Evolutionary conservation across 352 stramenopile genomes (phyloP).

Genomic region (Phytophthora melonis): DNA sequence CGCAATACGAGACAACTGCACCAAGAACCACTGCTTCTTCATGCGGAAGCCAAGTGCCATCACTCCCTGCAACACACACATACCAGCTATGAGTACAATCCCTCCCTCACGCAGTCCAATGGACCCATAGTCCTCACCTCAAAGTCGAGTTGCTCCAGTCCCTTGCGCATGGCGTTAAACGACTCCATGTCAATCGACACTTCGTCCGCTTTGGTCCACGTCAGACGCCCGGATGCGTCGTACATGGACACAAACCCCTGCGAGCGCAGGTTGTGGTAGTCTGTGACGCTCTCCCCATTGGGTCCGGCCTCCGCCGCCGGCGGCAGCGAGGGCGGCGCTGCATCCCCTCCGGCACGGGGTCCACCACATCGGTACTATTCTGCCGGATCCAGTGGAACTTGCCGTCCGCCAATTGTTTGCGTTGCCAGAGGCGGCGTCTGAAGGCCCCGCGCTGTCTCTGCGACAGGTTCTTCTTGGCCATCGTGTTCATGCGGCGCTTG

Average conservation of each 20-base stretch:
- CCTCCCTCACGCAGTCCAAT: not conserved
- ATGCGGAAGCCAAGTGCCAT: conserved; percentile 81
- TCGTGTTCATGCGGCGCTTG: conserved; percentile 77
- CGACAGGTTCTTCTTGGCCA: conserved; percentile 69
- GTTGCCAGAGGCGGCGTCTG: conserved; percentile 70
- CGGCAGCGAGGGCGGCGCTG: conserved; percentile 19
- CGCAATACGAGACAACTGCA: conserved; percentile 71
- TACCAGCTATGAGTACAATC: not conserved
- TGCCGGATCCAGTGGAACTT: conserved; percentile 83
- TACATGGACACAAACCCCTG: conserved; percentile 81
- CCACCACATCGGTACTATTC: conserved; percentile 59
- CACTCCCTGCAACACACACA: conserved; percentile 49
- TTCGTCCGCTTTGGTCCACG: conserved; percentile 69
- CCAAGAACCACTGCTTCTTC: conserved; percentile 89
- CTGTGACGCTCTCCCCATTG: conserved; percentile 61
- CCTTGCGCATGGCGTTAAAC: conserved; percentile 45
- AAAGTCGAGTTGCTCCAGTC: conserved; percentile 63
- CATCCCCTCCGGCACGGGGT: conserved; percentile 31
- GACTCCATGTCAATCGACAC: conserved; percentile 81
- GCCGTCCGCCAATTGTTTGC: conserved; percentile 62
- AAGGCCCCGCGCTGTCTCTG: conserved; percentile 76
- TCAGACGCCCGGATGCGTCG: conserved; percentile 56
- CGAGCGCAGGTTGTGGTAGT: conserved; percentile 68
- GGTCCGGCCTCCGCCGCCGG: conserved; percentile 39
- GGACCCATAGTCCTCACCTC: conserved; percentile 42